Evolutionary conservation across 2,329 filamentous ascomycete species (phyloP), one percentile per base, ranked within the genome.

Genomic region (Fusarium pseudograminearum): DNA sequence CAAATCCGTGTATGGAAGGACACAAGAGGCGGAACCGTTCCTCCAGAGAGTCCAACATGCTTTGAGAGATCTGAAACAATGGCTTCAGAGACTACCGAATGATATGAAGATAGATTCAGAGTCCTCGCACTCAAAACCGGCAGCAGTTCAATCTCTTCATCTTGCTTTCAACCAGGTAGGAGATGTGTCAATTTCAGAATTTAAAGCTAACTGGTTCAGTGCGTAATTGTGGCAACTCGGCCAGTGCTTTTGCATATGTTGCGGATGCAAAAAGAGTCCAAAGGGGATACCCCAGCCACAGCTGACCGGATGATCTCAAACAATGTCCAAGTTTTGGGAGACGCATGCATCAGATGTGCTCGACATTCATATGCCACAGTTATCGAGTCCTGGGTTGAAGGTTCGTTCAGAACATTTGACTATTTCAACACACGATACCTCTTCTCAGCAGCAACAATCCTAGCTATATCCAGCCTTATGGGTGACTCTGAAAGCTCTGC

Each of bases 361-460:
- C 41, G 65, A 26, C 67, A 68, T 12, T 70, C 65, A 0, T 63
- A 44, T 36, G 16, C 26, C 11, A 8, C 18, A 42, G 10, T 31
- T 53, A 16, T 26, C 15, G 9, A 65, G 14, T 63, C 38, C 34
- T 68, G 67, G 67, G 56, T 70, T n/a, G 52, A 52, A 11, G 57
- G 65, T 5, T 42, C 42, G 4, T 66, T 68, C 26, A 30, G 44
- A 5, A 50, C 54, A 2, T 70, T 68, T 30, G 58, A 68, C 24
- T 68, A 68, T 15, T 68, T 56, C 14, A 55, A 66, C 22, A 56
- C 48, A 4, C 61, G 65, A 36, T 61, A 68, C 20, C 55, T 68
- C n/a, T 70, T 70, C 36, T 68, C 65, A 1, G 61, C 65, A 2
- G 57, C 61, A 7, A 61, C 48, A 4, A 34, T 68, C 9, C 34